Conservation (phyloP, 106 monocot species). For the Dendrobium officinale region DNA sequence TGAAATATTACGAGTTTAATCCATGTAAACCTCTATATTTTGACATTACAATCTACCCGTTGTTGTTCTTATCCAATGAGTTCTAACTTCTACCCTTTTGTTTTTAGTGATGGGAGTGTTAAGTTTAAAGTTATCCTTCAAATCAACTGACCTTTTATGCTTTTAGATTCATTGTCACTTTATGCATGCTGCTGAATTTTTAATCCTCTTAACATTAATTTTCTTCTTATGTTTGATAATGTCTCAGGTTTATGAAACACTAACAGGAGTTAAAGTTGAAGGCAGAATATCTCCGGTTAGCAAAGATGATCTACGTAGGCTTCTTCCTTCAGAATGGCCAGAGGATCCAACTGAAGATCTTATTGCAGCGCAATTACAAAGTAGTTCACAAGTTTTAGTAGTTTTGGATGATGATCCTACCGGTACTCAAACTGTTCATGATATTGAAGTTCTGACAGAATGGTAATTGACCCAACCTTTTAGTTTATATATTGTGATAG, state of each 20-base stretch:
- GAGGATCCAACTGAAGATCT: slow-evolving; percentile 55
- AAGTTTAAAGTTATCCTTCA: background rate
- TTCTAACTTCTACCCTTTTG: too few relatives aligned
- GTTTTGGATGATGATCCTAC: slow-evolving; percentile 98
- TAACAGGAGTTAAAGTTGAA: slow-evolving; percentile 87
- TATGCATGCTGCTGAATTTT: background rate
- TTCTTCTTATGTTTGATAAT: slow-evolving; percentile 4
- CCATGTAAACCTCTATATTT: too few relatives aligned
- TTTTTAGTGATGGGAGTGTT: background rate
- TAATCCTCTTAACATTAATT: background rate
- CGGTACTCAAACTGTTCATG: slow-evolving; percentile 97
- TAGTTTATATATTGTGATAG: background rate
- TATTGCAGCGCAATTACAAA: slow-evolving; percentile 21
- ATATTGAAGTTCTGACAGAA: slow-evolving; percentile 89
- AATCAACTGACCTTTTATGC: background rate
- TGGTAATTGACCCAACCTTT: slow-evolving; percentile 36
- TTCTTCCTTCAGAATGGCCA: slow-evolving; percentile 82
- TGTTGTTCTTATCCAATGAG: too few relatives aligned
- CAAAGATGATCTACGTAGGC: slow-evolving; percentile 54
- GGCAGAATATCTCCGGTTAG: slow-evolving; percentile 37
- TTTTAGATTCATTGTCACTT: background rate
- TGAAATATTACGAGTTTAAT: too few relatives aligned
- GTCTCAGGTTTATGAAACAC: slow-evolving; percentile 83
- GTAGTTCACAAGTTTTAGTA: slow-evolving; percentile 51
- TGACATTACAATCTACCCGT: too few relatives aligned